A percentile compares a stretch with the other conserved stretches of the same genome.
These are phyloP conservation scores for Nicotiana knightiana DNA, from an alignment of 257 asterid species.

Conservation along the genomic window DNA sequence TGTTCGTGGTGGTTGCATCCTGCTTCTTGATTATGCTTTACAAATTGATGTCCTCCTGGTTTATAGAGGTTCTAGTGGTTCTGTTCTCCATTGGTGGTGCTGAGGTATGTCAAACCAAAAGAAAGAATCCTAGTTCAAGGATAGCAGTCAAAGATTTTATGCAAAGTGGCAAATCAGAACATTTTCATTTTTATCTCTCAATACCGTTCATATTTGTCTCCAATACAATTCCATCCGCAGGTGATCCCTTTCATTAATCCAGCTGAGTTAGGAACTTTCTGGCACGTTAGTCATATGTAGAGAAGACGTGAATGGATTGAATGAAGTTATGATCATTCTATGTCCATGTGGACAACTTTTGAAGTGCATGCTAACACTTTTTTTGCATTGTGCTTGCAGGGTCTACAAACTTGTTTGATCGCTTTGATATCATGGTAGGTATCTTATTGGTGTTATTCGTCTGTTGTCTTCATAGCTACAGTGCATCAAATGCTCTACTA, in stretches of 20 bases:
- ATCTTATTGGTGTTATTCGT: background rate
- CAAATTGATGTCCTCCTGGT: constrained; percentile 81
- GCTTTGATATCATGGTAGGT: constrained; percentile 87
- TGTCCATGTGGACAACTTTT: background rate
- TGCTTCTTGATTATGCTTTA: constrained; percentile 87
- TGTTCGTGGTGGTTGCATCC: constrained; percentile 82
- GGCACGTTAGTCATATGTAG: background rate
- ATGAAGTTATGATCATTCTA: background rate
- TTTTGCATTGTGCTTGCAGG: constrained; percentile 45
- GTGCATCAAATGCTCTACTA: constrained; percentile 2
- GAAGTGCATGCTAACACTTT: constrained; percentile 18
- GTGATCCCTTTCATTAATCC: background rate
- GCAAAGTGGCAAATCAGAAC: background rate
- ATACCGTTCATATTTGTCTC: background rate
- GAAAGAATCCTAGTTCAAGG: background rate
- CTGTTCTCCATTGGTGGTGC: constrained; percentile 91
- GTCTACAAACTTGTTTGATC: constrained; percentile 88
- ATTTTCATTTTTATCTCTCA: background rate
- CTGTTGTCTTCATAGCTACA: constrained; percentile 1
- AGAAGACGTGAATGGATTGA: background rate
- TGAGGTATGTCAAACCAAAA: constrained; percentile 51
- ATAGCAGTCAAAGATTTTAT: background rate
- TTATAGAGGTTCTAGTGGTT: constrained; percentile 88
- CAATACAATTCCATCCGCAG: background rate
- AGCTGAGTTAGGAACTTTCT: constrained; percentile 10